Evolutionary conservation across 371 early-diverging fungal genomes (phyloP), one percentile per base, ranked within the genome.

Genomic region (Coemansia sp.): DNA sequence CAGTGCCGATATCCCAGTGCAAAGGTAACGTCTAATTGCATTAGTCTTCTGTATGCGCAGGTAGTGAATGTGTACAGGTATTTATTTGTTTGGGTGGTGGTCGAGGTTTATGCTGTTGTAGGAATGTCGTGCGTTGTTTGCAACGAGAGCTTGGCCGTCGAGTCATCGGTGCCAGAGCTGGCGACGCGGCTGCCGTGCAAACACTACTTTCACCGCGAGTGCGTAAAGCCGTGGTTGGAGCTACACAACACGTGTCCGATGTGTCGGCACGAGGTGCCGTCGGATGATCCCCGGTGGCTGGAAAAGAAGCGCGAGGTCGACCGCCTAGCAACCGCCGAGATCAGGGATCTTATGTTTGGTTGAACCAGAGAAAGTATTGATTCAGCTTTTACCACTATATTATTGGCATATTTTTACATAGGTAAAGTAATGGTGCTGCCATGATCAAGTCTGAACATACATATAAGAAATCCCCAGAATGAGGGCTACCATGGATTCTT

Each of bases 241-340:
- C 53, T 70, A 83, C 88, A 89, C 76, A 89, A 89, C 71, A 87
- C 88, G 11, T 89, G 90, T 59, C 90, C 90, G 0, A 80, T 81
- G 55, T 89, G 90, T 63, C 79, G 90, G 14, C 59, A 63, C 12
- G 89, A 88, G 59, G 84, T 85, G 11, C 87, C 85, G 2, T 86
- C 88, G 5, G 89, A 89, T 64, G 88, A 88, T 47, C 80, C 80
- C 26, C 83, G 68, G 39, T 84, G 84, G 82, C 84, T 85, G 47
- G 86, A 85, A 47, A 81, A 81, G 65, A 80, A 77, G 55, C 78
- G 80, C 34, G 79, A 81, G 11, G 81, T 76, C 7, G 80, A 81
- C 10, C 50, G 66, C 12, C 65, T 57, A 34, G 41, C 38, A 3
- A 48, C 55, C 14, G 51, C 30, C 2, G 65, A 76, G 36, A 14